Conservation (phyloP, 306 rosid species). For the Trifolium dubium region DNA sequence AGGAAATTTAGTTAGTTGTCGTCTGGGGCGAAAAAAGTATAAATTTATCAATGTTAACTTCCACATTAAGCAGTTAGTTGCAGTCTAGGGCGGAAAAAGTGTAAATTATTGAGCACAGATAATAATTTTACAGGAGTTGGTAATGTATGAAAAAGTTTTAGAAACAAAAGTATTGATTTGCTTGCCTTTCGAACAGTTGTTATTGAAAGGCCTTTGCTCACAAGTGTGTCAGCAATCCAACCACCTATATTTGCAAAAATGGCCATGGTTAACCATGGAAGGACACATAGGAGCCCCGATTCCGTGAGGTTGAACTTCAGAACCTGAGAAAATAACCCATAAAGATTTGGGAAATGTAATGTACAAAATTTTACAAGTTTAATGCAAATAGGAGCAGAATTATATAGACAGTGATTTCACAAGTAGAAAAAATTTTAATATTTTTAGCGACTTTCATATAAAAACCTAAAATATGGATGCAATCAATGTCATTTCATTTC, state of each 20-base stretch:
- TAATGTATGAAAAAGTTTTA: slow-evolving; percentile 16
- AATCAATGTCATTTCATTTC: background rate
- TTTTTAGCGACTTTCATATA: background rate
- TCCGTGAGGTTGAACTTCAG: slow-evolving; percentile 97
- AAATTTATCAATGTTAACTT: background rate
- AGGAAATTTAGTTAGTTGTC: background rate
- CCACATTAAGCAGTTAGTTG: slow-evolving; percentile 6
- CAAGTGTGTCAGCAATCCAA: slow-evolving; percentile 98
- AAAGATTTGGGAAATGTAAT: background rate
- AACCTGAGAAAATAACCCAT: slow-evolving; percentile 66
- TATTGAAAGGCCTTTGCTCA: slow-evolving; percentile 85
- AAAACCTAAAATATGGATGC: background rate
- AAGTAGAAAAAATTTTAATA: background rate
- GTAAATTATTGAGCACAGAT: background rate
- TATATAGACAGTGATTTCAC: slow-evolving; percentile 3
- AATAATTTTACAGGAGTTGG: background rate
- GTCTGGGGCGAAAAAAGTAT: no score
- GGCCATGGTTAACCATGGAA: slow-evolving; percentile 99
- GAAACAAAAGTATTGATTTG: slow-evolving; percentile 12
- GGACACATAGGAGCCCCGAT: slow-evolving; percentile 91
- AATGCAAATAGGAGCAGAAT: slow-evolving; percentile 14
- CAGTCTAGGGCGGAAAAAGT: background rate
- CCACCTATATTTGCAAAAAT: slow-evolving; percentile 95
- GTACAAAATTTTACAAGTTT: slow-evolving; percentile 8
- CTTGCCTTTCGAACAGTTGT: slow-evolving; percentile 92